phyloP scores from a whole-genome alignment of 75 land plant species.

The Azolla pinnata region DNA sequence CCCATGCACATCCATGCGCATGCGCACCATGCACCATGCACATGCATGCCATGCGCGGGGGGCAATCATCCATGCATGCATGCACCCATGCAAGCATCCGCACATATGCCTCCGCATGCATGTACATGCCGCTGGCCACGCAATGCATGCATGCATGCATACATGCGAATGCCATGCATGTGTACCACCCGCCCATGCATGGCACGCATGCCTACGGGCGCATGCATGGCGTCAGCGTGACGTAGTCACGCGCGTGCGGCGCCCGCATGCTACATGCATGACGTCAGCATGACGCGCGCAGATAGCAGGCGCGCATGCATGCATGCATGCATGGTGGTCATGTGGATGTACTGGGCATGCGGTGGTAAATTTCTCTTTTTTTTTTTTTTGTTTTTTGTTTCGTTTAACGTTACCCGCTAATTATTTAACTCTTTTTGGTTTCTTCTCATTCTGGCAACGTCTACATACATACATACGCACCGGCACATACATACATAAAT shows the following conservation, averaged over 20 bases:
- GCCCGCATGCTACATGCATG: too few relatives aligned
- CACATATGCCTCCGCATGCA: not conserved
- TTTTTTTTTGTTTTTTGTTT: too few relatives aligned
- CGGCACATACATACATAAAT: not conserved
- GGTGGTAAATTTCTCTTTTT: not conserved
- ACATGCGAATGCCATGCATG: not conserved
- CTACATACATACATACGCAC: not conserved
- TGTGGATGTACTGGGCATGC: not conserved
- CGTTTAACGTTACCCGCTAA: not conserved
- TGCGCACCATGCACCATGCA: not conserved
- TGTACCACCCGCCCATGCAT: too few relatives aligned
- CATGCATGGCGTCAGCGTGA: too few relatives aligned
- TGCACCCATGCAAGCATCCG: not conserved
- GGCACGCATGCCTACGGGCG: too few relatives aligned
- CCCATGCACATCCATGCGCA: not conserved
- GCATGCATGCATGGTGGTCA: not conserved
- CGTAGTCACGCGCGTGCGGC: too few relatives aligned
- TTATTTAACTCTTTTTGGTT: too few relatives aligned
- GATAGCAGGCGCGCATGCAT: not conserved
- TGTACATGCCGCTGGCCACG: not conserved
- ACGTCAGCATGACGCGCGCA: not conserved
- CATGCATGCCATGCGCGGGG: too few relatives aligned
- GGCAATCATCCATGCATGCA: not conserved
- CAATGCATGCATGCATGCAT: not conserved
- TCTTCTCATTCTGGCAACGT: not conserved